phyloP scores from a whole-genome alignment of 768 basidiomycete genomes.

The Phylloporus sp. region DNA sequence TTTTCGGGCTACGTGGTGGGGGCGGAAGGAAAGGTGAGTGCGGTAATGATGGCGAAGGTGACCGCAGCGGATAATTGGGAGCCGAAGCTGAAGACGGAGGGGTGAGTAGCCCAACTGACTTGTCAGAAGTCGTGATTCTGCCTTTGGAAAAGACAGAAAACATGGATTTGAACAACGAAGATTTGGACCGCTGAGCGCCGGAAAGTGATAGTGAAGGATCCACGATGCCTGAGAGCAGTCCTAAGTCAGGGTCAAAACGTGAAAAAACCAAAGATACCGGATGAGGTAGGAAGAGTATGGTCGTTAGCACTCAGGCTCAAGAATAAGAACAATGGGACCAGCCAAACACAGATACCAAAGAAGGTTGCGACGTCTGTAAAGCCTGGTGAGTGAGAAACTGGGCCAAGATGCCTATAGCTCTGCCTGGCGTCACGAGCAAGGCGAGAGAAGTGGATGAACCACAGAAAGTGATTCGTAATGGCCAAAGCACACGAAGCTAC shows the following conservation, averaged over 20 bases:
- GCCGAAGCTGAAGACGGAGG: conserved; percentile 39
- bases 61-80: conserved; percentile 20
- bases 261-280: conserved; percentile 34
- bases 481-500: conserved; percentile 81
- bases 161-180: conserved; percentile 66
- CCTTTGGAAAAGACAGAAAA: conserved; percentile 41
- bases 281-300: conserved; percentile 80
- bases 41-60: conserved; percentile 25
- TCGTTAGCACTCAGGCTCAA: conserved; percentile 95
- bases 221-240: conserved; percentile 10
- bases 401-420: conserved; percentile 39
- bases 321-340: conserved; percentile 89
- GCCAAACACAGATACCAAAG: conserved; percentile 83
- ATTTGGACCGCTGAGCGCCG: conserved; percentile 40
- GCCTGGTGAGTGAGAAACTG: conserved; percentile 33
- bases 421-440: conserved; percentile 61
- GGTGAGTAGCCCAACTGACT: conserved; percentile 67
- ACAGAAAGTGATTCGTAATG: conserved; percentile 86
- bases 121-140: conserved; percentile 41
- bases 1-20: conserved; percentile 24
- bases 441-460: conserved; percentile 93
- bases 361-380: conserved; percentile 80
- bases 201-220: conserved; percentile 18
- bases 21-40: conserved; percentile 23
- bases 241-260: not conserved